Evolutionary conservation across 1,284 basidiomycete genomes (phyloP), one percentile per base, ranked within the genome.

Genomic region (Moesziomyces parantarcticus): DNA sequence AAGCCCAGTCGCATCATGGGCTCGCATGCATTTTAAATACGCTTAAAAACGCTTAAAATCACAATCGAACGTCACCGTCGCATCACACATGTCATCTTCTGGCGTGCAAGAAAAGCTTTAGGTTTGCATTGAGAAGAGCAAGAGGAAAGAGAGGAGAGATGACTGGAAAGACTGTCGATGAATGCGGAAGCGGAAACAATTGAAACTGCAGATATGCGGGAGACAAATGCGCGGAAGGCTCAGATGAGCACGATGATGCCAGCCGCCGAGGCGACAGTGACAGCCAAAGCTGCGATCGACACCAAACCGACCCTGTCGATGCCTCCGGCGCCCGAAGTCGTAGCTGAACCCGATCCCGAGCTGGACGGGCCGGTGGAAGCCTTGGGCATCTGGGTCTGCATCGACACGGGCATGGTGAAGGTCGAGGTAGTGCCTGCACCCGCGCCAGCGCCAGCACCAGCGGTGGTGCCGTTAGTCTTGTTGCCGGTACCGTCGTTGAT

Each of bases 1-100:
- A 59, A 41, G 25, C 49, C 63, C 2, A 59, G 57, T 32, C 58
- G 63, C 29, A 66, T 57, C 40, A 56, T 66, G 57, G 63, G 63
- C 25, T 49, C 52, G 40, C 52, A 56, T 7, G 39, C 53, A 7
- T 66, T 60, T 26, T 9, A 56, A 5, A 9, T 39, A n/a, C n/a
- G n/a, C n/a, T n/a, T n/a, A n/a, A n/a, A n/a, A n/a, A n/a, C 34
- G 22, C 32, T n/a, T 40, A 20, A 18, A 6, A 10, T 7, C 8
- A 42, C 9, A 43, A n/a, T 42, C 47, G 25, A 21, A 16, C 26
- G 13, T 42, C 34, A 32, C 52, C 41, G 20, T 40, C 25, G 32
- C 32, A 43, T 67, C 50, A 42, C 53, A 0, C 22, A 34, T 13
- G 22, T 67, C 2, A 23, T 61, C 6, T 39, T 61, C 14, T 55